A percentile compares a stretch with the other conserved stretches of the same genome.
These are phyloP conservation scores for Chiua sp. DNA, from an alignment of 1,284 basidiomycete species.

Conservation along the genomic window DNA sequence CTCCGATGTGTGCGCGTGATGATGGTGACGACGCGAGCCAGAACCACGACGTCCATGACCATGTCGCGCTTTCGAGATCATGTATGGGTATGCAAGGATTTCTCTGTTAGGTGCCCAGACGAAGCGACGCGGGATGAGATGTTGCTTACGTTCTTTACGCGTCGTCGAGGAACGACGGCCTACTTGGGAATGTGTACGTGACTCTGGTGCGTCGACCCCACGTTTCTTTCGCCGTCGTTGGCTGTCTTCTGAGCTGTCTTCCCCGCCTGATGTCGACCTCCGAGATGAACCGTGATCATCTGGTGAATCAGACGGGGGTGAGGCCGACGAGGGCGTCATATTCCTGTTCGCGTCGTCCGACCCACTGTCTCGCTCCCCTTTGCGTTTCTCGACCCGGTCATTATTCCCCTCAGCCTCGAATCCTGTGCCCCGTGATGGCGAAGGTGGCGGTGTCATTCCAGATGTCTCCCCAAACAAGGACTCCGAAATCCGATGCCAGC, in stretches of 20 bases:
- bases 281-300: constrained; percentile 10
- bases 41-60: constrained; percentile 12
- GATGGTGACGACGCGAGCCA: constrained; percentile 17
- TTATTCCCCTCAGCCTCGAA: background rate
- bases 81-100: background rate
- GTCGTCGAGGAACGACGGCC: constrained; percentile 9
- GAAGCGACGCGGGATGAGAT: background rate
- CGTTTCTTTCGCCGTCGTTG: constrained; percentile 27
- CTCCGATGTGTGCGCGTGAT: constrained; percentile 8
- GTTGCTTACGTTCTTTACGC: constrained; percentile 25
- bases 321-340: constrained; percentile 21
- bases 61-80: constrained; percentile 13
- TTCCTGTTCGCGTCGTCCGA: constrained; percentile 1
- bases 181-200: background rate
- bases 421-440: constrained; percentile 2
- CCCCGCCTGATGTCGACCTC: constrained; percentile 17
- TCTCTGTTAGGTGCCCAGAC: background rate
- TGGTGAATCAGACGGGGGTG: constrained; percentile 11
- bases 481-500: constrained; percentile 34
- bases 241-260: constrained; percentile 15
- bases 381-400: constrained; percentile 22
- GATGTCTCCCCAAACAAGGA: constrained; percentile 31
- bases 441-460: constrained; percentile 26
- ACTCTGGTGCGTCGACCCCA: constrained; percentile 13
- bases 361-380: constrained; percentile 12